phyloP scores from a whole-genome alignment of 2,329 filamentous ascomycete genomes.

The Claviceps spartinae region DNA sequence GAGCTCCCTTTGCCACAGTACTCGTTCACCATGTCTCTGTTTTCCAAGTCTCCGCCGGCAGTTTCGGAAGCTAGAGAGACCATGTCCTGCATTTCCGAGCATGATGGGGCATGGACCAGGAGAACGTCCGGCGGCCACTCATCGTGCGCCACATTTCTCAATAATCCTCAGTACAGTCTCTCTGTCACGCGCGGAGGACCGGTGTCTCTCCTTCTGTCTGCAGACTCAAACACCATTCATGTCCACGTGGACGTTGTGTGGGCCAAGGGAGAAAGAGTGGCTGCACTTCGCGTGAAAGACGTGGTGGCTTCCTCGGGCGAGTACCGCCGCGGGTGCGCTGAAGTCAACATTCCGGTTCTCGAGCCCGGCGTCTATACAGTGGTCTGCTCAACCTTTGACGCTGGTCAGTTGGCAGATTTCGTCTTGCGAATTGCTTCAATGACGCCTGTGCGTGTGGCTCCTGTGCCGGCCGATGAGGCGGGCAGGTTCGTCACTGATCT shows the following conservation, averaged over 20 bases:
- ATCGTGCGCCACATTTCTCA: slow-evolving; percentile 59
- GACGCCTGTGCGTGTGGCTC: slow-evolving; percentile 38
- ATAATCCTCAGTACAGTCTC: slow-evolving; percentile 77
- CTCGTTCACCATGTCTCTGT: slow-evolving; percentile 76
- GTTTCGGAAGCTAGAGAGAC: slow-evolving; percentile 48
- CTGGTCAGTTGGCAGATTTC: slow-evolving; percentile 62
- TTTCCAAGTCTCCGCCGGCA: slow-evolving; percentile 50
- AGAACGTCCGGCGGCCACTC: slow-evolving; percentile 77
- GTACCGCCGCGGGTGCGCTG: slow-evolving; percentile 67
- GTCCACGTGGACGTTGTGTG: slow-evolving; percentile 78
- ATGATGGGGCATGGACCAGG: slow-evolving; percentile 58
- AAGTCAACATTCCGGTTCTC: slow-evolving; percentile 48
- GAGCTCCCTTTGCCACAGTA: slow-evolving; percentile 60
- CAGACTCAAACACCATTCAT: slow-evolving; percentile 50
- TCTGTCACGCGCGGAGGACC: slow-evolving; percentile 41
- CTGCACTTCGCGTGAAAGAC: slow-evolving; percentile 57
- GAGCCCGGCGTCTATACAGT: slow-evolving; percentile 70
- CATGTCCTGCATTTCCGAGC: slow-evolving; percentile 44
- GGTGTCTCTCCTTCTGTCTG: slow-evolving; percentile 62
- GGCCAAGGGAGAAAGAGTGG: slow-evolving; percentile 58
- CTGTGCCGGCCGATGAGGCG: slow-evolving; percentile 59
- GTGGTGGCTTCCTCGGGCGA: slow-evolving; percentile 76
- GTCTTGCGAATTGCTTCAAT: slow-evolving; percentile 60
- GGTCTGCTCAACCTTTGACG: slow-evolving; percentile 82
- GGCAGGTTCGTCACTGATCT: slow-evolving; percentile 55